phyloP scores from a whole-genome alignment of 2,329 filamentous ascomycete species.

The Trichoderma afroharzianum region DNA sequence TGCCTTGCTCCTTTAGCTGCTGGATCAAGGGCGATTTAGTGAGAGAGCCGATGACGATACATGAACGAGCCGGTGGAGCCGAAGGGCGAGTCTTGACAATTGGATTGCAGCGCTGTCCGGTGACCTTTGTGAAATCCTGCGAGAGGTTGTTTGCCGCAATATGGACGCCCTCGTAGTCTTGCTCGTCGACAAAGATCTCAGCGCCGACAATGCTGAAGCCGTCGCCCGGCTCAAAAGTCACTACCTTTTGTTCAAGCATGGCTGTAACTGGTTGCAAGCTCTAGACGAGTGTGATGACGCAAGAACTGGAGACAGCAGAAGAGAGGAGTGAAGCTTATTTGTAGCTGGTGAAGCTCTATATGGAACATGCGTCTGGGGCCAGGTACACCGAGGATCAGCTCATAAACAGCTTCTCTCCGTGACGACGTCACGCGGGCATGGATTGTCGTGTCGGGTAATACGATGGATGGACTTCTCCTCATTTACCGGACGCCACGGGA shows the following conservation, averaged over 20 bases:
- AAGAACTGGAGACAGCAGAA: neutral
- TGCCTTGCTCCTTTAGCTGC: slow-evolving; percentile 19
- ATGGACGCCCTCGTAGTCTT: slow-evolving; percentile 31
- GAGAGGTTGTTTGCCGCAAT: slow-evolving; percentile 33
- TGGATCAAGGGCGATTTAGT: slow-evolving; percentile 23
- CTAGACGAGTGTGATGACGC: neutral
- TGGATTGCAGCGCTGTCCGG: slow-evolving; percentile 17
- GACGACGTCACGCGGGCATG: slow-evolving; percentile 15
- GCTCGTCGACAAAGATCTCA: slow-evolving; percentile 29
- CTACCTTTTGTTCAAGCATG: slow-evolving; percentile 28
- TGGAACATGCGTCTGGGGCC: neutral
- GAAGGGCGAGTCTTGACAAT: slow-evolving; percentile 9
- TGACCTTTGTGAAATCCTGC: slow-evolving; percentile 28
- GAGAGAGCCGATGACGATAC: slow-evolving; percentile 25
- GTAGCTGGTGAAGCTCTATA: neutral
- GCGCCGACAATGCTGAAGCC: slow-evolving; percentile 30
- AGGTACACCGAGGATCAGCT: neutral
- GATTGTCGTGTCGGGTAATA: slow-evolving; percentile 10
- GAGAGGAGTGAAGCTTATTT: neutral
- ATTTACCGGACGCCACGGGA: slow-evolving; percentile 16
- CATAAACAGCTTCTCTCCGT: neutral
- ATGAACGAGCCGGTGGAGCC: slow-evolving; percentile 12
- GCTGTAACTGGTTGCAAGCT: neutral
- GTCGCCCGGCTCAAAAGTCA: slow-evolving; percentile 24
- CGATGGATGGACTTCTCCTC: slow-evolving; percentile 1